A percentile compares a stretch with the other conserved stretches of the same genome.
Evolutionary conservation across 1,139 yeast species (phyloP).

Genomic region (Geotrichum candidum): DNA sequence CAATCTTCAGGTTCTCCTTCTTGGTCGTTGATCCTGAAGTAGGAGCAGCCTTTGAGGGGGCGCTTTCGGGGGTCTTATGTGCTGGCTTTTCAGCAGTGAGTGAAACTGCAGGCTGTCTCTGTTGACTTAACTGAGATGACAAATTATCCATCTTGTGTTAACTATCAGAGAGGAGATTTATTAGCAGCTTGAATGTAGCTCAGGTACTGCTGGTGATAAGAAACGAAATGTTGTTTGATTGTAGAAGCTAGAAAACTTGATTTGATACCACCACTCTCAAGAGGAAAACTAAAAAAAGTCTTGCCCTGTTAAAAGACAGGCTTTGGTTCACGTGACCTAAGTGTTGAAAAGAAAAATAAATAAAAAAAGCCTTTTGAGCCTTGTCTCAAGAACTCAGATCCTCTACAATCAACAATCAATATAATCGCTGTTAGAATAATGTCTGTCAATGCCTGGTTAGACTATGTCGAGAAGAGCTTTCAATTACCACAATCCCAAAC

Average conservation of each 20-base stretch:
- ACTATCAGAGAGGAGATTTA: background rate
- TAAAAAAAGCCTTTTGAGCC: background rate
- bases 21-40: background rate
- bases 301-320: background rate
- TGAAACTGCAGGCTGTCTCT: background rate
- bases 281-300: background rate
- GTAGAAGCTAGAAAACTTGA: background rate
- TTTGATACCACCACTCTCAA: background rate
- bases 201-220: background rate
- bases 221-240: background rate
- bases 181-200: background rate
- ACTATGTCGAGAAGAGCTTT: conserved; percentile 19
- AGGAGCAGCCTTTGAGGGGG: background rate
- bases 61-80: background rate
- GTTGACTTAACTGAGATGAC: conserved; percentile 1
- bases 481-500: conserved; percentile 16
- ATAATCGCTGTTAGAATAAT: conserved; percentile 13
- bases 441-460: conserved; percentile 27
- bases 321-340: background rate
- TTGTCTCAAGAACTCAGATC: background rate
- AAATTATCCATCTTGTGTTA: background rate
- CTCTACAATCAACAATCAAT: background rate
- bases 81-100: background rate
- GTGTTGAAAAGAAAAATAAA: background rate
- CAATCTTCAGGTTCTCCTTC: conserved; percentile 27